Evolutionary conservation across 1,284 basidiomycete species (phyloP).

Genomic region (Trichosporon sp.): DNA sequence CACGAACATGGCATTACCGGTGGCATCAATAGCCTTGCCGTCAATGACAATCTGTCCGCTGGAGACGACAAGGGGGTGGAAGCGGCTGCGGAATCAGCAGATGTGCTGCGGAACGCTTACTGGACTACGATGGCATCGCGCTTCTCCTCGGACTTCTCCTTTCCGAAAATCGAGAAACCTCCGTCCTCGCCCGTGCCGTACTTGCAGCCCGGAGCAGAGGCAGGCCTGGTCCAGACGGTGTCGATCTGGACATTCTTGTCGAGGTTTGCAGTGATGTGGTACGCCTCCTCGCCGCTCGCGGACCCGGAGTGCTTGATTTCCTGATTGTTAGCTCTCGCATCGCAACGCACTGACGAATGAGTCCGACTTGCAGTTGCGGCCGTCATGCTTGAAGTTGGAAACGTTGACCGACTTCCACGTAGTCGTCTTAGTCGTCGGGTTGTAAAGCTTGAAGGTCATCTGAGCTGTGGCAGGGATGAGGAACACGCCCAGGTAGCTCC

Average conservation of each 20-base stretch:
- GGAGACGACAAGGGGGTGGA: conserved; percentile 73
- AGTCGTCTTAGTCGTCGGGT: conserved; percentile 70
- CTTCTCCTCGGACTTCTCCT: conserved; percentile 54
- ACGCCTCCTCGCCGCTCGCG: conserved; percentile 62
- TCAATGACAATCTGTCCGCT: conserved; percentile 68
- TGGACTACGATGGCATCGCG: conserved; percentile 87
- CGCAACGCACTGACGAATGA: conserved; percentile 60
- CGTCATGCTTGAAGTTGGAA: conserved; percentile 73
- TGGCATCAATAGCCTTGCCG: conserved; percentile 63
- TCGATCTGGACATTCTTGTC: conserved; percentile 75
- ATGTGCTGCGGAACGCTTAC: conserved; percentile 26
- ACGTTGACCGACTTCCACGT: conserved; percentile 90
- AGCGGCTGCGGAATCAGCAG: conserved; percentile 53
- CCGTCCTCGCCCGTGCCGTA: conserved; percentile 80
- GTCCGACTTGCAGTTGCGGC: conserved; percentile 82
- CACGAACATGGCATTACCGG: conserved; percentile 84
- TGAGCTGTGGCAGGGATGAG: conserved; percentile 73
- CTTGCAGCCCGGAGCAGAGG: conserved; percentile 80
- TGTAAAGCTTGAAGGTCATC: conserved; percentile 86
- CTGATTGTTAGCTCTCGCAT: conserved; percentile 17
- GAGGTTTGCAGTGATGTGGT: conserved; percentile 75
- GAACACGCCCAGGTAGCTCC: conserved; percentile 69
- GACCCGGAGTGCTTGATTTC: conserved; percentile 63
- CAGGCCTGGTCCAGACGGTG: conserved; percentile 66
- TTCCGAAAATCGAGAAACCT: conserved; percentile 86